A percentile compares a stretch with the other conserved stretches of the same genome.
Conservation (phyloP, 352 stramenopile species). For the Pythium phragmitis region DNA sequence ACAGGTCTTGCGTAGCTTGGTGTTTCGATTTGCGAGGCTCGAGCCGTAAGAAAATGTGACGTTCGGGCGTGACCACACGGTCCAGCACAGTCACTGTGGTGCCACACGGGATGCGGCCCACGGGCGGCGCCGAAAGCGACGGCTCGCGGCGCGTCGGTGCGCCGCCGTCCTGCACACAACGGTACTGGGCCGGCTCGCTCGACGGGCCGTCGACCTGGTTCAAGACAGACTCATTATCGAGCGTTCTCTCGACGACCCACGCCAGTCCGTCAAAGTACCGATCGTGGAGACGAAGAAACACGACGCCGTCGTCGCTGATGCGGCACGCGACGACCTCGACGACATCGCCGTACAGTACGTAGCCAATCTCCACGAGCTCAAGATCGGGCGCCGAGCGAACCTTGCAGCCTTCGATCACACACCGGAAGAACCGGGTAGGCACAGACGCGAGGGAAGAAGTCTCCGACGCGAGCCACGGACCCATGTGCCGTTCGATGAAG, state of each 20-base stretch:
- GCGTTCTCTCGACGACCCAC: slow-evolving; percentile 71
- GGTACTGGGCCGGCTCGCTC: slow-evolving; percentile 34
- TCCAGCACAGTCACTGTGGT: slow-evolving; percentile 51
- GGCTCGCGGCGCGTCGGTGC: slow-evolving; percentile 58
- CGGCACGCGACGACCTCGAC: slow-evolving; percentile 60
- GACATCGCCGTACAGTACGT: slow-evolving; percentile 74
- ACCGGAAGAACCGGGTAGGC: slow-evolving; percentile 45
- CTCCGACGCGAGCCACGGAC: slow-evolving; percentile 32
- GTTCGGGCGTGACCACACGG: slow-evolving; percentile 56
- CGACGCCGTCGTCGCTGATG: slow-evolving; percentile 45
- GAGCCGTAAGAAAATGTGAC: slow-evolving; percentile 60
- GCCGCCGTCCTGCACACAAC: slow-evolving; percentile 69
- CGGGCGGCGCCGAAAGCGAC: slow-evolving; percentile 51
- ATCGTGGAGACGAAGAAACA: slow-evolving; percentile 60
- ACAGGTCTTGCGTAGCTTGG: not conserved
- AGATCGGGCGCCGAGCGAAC: slow-evolving; percentile 50
- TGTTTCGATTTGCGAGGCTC: slow-evolving; percentile 7
- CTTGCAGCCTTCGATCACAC: slow-evolving; percentile 80
- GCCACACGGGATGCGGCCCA: slow-evolving; percentile 59
- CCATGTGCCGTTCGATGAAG: slow-evolving; percentile 53
- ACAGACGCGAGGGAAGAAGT: too few relatives aligned
- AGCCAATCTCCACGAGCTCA: slow-evolving; percentile 61
- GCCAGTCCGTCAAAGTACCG: slow-evolving; percentile 68
- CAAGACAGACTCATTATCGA: slow-evolving; percentile 78
- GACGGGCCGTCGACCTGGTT: slow-evolving; percentile 60